These are phyloP conservation scores for Balansia obtecta DNA, from an alignment of 2,329 filamentous ascomycete species.

Conservation along the genomic window DNA sequence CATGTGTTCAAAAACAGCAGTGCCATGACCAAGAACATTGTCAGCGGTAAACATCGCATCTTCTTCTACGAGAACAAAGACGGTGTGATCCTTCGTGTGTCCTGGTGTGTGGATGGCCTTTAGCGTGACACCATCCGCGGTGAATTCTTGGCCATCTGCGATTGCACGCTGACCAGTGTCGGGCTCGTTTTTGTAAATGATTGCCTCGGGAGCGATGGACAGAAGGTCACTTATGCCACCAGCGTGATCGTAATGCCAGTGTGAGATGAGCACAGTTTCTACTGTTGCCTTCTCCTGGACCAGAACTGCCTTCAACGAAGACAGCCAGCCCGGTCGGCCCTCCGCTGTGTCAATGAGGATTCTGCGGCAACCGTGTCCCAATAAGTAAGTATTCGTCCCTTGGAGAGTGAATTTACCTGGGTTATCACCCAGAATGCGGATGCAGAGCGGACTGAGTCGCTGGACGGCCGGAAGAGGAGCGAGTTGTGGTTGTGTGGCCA, in stretches of 20 bases:
- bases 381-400: constrained; percentile 88
- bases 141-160: constrained; percentile 40
- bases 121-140: constrained; percentile 50
- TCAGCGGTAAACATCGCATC: constrained; percentile 81
- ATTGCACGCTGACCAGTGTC: constrained; percentile 32
- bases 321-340: constrained; percentile 62
- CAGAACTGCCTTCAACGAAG: constrained; percentile 51
- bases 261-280: constrained; percentile 63
- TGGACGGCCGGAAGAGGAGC: constrained; percentile 60
- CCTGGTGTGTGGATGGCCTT: constrained; percentile 50
- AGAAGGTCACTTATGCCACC: constrained; percentile 62
- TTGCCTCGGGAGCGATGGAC: constrained; percentile 46
- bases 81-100: constrained; percentile 75
- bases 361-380: constrained; percentile 61
- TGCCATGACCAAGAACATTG: constrained; percentile 79
- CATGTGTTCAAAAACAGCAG: constrained; percentile 73
- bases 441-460: constrained; percentile 62
- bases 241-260: constrained; percentile 86
- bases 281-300: constrained; percentile 56
- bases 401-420: constrained; percentile 68
- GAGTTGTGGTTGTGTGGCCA: constrained; percentile 24
- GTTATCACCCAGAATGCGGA: constrained; percentile 82
- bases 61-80: constrained; percentile 64
- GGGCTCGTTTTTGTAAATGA: constrained; percentile 56
- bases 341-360: constrained; percentile 87